Percentiles rank a stretch among this genome's conserved stretches.
These are phyloP conservation scores for Rhododendron henanense DNA, from an alignment of 148 eudicot species.

Conservation along the genomic window DNA sequence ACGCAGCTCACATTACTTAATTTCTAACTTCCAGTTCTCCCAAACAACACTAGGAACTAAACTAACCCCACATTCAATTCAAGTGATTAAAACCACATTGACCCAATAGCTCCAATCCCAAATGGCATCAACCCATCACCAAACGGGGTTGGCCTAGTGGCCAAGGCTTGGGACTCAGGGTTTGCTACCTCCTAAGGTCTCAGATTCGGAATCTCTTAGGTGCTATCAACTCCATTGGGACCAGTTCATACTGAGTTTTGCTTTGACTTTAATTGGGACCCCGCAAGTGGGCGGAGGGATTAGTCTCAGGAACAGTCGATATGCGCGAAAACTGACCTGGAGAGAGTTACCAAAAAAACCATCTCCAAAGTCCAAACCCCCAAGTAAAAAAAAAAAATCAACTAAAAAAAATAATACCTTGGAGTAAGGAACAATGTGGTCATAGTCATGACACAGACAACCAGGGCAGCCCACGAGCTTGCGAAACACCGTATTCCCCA, in stretches of 20 bases:
- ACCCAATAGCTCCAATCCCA: neutral
- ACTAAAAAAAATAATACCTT: conserved; percentile 33
- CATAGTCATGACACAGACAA: conserved; percentile 90
- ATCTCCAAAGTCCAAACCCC: too few species aligned
- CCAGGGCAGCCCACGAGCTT: conserved; percentile 98
- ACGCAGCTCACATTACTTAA: neutral
- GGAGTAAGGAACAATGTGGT: conserved; percentile 82
- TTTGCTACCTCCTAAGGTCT: too few species aligned
- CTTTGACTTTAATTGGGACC: too few species aligned
- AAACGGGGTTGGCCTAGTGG: neutral
- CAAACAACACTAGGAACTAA: neutral
- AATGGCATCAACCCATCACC: neutral
- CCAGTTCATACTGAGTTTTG: too few species aligned
- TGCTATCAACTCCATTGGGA: too few species aligned
- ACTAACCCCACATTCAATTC: neutral
- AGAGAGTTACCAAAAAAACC: too few species aligned
- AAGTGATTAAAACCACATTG: neutral
- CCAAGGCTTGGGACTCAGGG: too few species aligned
- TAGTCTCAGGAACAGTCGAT: too few species aligned
- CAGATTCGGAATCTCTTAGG: too few species aligned
- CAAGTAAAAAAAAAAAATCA: neutral
- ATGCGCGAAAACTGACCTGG: too few species aligned
- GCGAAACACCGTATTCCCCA: conserved; percentile 69
- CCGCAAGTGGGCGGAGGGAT: too few species aligned
- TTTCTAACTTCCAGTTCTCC: neutral